phyloP scores from a whole-genome alignment of 331 rosid species.

The Prunus yedoensis region DNA sequence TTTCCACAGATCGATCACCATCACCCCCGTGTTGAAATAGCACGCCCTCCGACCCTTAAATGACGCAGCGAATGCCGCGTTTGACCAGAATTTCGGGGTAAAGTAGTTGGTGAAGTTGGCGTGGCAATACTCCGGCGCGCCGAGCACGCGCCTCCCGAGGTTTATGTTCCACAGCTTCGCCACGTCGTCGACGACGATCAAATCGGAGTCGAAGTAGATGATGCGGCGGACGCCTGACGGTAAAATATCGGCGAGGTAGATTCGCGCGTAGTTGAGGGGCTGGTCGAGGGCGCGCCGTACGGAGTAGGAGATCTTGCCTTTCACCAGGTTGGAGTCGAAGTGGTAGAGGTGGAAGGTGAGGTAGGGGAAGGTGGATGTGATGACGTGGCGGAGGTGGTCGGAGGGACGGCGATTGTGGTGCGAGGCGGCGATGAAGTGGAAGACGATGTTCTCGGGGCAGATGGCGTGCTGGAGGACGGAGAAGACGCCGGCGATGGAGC shows the following conservation, averaged over 20 bases:
- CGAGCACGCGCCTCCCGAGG: slow-evolving; percentile 56
- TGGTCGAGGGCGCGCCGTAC: slow-evolving; percentile 85
- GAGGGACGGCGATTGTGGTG: slow-evolving; percentile 49
- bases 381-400: slow-evolving; percentile 58
- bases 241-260: slow-evolving; percentile 73
- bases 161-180: slow-evolving; percentile 79
- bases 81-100: slow-evolving; percentile 73
- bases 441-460: slow-evolving; percentile 79
- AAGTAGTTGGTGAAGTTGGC: slow-evolving; percentile 88
- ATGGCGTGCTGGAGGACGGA: slow-evolving; percentile 86
- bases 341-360: slow-evolving; percentile 63
- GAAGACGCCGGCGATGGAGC: slow-evolving; percentile 82
- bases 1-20: slow-evolving; percentile 82
- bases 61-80: slow-evolving; percentile 49
- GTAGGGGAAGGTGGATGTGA: slow-evolving; percentile 75
- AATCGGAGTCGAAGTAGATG: slow-evolving; percentile 86
- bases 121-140: slow-evolving; percentile 97
- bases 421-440: slow-evolving; percentile 73
- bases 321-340: slow-evolving; percentile 75
- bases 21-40: slow-evolving; percentile 93
- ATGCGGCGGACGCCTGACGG: slow-evolving; percentile 62
- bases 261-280: slow-evolving; percentile 88
- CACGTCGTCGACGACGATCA: slow-evolving; percentile 87
- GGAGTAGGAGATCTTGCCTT: slow-evolving; percentile 76
- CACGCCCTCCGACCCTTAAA: slow-evolving; percentile 56